Conservation (phyloP, 2,329 filamentous ascomycete genomes). For the Microascus cirrosus region DNA sequence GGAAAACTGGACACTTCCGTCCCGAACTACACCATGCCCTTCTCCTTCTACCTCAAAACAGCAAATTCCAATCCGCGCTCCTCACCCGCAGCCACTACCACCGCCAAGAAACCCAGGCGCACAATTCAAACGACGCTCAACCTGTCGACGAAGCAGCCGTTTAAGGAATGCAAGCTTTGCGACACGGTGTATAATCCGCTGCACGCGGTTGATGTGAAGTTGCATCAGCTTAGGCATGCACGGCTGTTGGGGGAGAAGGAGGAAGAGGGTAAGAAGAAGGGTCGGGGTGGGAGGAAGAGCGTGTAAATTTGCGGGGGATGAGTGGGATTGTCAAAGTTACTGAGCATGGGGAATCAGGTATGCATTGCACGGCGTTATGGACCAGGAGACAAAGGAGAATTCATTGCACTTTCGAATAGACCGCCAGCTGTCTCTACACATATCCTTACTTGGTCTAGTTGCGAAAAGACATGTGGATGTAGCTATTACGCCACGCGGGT, state of each 20-base stretch:
- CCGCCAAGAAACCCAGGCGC: slow-evolving; percentile 2
- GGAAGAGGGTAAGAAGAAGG: background rate
- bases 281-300: background rate
- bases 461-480: too few relatives aligned
- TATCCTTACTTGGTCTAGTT: background rate
- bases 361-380: background rate
- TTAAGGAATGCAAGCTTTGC: slow-evolving; percentile 30
- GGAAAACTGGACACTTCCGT: background rate
- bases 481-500: too few relatives aligned
- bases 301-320: background rate
- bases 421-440: background rate
- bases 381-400: background rate
- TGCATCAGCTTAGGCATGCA: slow-evolving; percentile 26
- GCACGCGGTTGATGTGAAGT: slow-evolving; percentile 30
- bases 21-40: slow-evolving; percentile 4
- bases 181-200: slow-evolving; percentile 31
- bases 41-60: slow-evolving; percentile 1
- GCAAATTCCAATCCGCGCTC: background rate
- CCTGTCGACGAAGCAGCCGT: slow-evolving; percentile 26
- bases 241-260: background rate
- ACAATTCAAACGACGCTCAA: slow-evolving; percentile 31
- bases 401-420: background rate
- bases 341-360: background rate
- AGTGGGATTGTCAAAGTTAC: background rate
- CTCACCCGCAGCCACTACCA: background rate